A percentile compares a stretch with the other conserved stretches of the same genome.
Evolutionary conservation across 2,329 filamentous ascomycete genomes (phyloP).

Genomic region (Fusarium sp.): DNA sequence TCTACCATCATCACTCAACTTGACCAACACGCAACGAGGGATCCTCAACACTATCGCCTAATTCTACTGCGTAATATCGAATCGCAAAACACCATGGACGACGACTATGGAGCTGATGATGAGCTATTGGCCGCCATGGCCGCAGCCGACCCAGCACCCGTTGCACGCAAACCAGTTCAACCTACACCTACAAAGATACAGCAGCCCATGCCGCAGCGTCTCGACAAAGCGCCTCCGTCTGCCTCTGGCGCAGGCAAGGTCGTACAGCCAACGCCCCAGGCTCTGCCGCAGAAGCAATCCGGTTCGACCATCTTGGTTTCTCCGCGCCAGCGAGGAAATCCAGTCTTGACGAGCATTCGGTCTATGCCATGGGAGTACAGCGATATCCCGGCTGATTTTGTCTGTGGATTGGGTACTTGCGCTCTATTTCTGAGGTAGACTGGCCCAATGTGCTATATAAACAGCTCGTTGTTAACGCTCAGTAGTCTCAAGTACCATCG

Average conservation of each 20-base stretch:
- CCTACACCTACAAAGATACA: conserved; percentile 61
- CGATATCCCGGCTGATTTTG: conserved; percentile 95
- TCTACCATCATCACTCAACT: conserved; percentile 14
- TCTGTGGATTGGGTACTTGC: conserved; percentile 88
- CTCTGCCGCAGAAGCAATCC: conserved; percentile 74
- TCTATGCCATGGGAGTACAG: conserved; percentile 95
- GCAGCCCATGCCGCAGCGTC: conserved; percentile 68
- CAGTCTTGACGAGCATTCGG: conserved; percentile 86
- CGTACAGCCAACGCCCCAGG: conserved; percentile 90
- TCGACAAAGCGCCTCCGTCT: conserved; percentile 66
- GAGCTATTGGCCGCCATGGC: conserved; percentile 71
- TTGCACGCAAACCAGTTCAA: conserved; percentile 51
- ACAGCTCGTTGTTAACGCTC: not conserved
- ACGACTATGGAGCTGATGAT: conserved; percentile 72
- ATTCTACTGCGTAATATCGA: not conserved
- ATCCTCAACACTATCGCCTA: not conserved
- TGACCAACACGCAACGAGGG: not conserved
- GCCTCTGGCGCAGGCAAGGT: conserved; percentile 67
- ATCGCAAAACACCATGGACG: conserved; percentile 58
- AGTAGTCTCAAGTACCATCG: conserved; percentile 92
- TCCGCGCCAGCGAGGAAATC: conserved; percentile 94
- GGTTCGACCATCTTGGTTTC: conserved; percentile 91
- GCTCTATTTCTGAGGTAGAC: conserved; percentile 83
- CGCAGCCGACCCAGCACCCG: conserved; percentile 59
- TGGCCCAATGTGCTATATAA: fast-evolving